Evolutionary conservation across 345 rosid genomes (phyloP), one percentile per base, ranked within the genome.

Genomic region (Turnera subulata): DNA sequence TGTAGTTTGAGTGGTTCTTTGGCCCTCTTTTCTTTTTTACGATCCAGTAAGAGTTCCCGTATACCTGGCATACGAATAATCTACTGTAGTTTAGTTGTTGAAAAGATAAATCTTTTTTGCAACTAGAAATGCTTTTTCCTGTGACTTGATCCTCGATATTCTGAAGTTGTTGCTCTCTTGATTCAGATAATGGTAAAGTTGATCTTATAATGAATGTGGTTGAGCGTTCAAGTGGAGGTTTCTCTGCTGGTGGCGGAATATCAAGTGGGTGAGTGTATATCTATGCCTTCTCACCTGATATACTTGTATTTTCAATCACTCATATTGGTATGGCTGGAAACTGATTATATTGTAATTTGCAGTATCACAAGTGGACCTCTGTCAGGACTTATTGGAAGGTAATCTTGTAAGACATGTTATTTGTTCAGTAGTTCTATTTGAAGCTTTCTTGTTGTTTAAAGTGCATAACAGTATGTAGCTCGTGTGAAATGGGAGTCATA

Each of bases 321-420:
- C 38, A 6, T 29, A 39, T 50, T 15, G 6, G 8, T 70, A 55
- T 49, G 51, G 26, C 32, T 5, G 20, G 25, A 20, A 17, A 33
- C n/a, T 73, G 62, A 55, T 65, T 35, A 19, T 55, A 19, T 25
- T 26, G 19, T 4, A 21, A 65, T 53, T 72, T 74, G 65, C 69
- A 93, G 97, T 85, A 93, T 88, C 44, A 88, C 96, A 55, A 88
- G 89, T 77, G 98, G 95, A 64, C 96, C 96, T 67, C 69, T 91
- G 45, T 82, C 92, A 19, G 88, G 98, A 73, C 85, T 88, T 46
- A 85, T 91, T 66, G 95, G 98, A 63, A 91, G 96, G 96, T 93
- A 83, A 72, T 46, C 14, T 40, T 48, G 9, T 24, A 47, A 23
- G 10, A 12, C 53, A 17, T 44, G 7, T 42, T 50, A 38, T 22